Percentiles rank a stretch among this genome's conserved stretches.
phyloP scores from a whole-genome alignment of 805 yeast species.

The Sungouiella blattae region DNA sequence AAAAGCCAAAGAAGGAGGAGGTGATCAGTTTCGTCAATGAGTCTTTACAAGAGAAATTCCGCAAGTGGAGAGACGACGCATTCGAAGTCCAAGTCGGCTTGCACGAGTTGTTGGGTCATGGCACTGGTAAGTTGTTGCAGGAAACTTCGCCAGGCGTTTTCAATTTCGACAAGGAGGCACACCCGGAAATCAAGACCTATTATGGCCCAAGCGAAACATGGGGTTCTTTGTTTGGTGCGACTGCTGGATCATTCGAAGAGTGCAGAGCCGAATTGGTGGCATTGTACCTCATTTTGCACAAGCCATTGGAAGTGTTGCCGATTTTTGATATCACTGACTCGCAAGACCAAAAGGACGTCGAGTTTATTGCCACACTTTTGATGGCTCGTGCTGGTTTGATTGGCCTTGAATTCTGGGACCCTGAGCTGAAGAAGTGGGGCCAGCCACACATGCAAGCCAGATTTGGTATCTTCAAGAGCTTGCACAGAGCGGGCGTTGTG shows the following conservation, averaged over 20 bases:
- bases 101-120: constrained; percentile 89
- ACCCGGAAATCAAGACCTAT: constrained; percentile 68
- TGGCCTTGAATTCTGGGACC: constrained; percentile 87
- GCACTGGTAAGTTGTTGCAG: constrained; percentile 77
- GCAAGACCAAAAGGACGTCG: constrained; percentile 60
- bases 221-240: constrained; percentile 80
- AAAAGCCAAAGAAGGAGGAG: constrained; percentile 61
- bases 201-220: constrained; percentile 84
- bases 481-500: constrained; percentile 66
- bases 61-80: constrained; percentile 72
- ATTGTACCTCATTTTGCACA: constrained; percentile 69
- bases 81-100: constrained; percentile 93
- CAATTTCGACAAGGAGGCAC: constrained; percentile 65
- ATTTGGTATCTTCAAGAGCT: constrained; percentile 75
- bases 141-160: constrained; percentile 54
- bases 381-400: constrained; percentile 88
- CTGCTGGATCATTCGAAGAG: constrained; percentile 88
- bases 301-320: constrained; percentile 53
- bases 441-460: constrained; percentile 95
- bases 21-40: constrained; percentile 63
- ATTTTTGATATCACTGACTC: constrained; percentile 65
- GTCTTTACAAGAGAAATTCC: constrained; percentile 52
- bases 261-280: constrained; percentile 93
- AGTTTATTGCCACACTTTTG: constrained; percentile 64
- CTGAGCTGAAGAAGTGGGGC: constrained; percentile 79